Conservation (phyloP, 371 early-diverging fungal genomes). For the Mucor sp. region DNA sequence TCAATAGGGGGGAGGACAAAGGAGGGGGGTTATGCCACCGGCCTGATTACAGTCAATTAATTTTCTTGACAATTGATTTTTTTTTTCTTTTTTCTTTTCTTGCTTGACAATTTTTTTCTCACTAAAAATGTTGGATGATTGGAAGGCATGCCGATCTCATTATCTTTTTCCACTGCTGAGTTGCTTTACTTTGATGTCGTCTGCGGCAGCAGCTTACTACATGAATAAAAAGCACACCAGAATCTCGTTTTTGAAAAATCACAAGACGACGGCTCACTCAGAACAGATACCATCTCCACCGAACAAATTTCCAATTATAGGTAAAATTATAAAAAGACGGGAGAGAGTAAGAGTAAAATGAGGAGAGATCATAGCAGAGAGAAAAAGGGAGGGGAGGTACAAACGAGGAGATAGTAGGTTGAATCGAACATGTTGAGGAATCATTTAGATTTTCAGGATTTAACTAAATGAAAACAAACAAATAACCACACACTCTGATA, state of each 20-base stretch:
- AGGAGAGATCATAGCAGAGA: too few species aligned
- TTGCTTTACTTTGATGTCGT: constrained; percentile 1
- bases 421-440: neutral
- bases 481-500: neutral
- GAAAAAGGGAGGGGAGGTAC: neutral
- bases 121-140: neutral
- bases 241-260: neutral
- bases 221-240: neutral
- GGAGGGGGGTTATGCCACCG: neutral
- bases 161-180: neutral
- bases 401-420: neutral
- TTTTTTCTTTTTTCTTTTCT: neutral
- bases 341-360: neutral
- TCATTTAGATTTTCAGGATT: neutral
- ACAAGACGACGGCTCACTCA: neutral
- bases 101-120: neutral
- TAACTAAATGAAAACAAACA: neutral
- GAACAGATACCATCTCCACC: constrained; percentile 1
- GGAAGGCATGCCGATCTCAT: neutral
- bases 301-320: neutral
- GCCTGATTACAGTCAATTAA: neutral
- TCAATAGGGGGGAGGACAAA: neutral
- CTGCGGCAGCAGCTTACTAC: neutral
- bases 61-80: neutral
- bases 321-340: neutral